Base-by-base conservation (phyloP, 1,284 basidiomycete species). In the Peniophora sp. region DNA sequence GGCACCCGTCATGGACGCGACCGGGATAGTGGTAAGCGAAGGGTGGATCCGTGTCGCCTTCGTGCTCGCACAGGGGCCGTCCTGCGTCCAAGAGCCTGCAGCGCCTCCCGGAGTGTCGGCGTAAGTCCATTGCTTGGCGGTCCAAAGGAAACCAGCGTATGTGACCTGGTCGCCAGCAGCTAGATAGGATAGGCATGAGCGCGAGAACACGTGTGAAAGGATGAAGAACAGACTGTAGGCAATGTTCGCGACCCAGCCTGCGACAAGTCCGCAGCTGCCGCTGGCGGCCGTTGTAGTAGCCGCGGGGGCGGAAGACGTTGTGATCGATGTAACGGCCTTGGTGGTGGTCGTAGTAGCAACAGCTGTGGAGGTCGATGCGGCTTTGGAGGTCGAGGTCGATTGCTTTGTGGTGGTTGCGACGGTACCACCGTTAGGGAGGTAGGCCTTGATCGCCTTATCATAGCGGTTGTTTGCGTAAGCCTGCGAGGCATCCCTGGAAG, bases 101-200 rank as follows among this genome's bases (percentile, higher is more conserved):
- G 56, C 24, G 39, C 63, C 61, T 62, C 45, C 12, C 43, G 78
- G 77, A 8, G 58, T 53, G 50, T 77, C 71, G 54, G 56, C 61
- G 58, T 77, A 64, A 41, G 71, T 71, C 79, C 80, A 82, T 74
- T 25, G 78, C 48, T 75, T 77, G 14, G 79, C 77, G 3, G 72
- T 76, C 77, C 77, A 82, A 11, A 79, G 66, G 56, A 73, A 67
- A 10, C 71, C 76, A 47, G 57, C 55, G 61, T 70, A 78, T 12
- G 68, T 65, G 46, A 71, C 79, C 47, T 70, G 56, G 22, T 71
- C 63, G 3, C 75, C 75, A 24, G 63, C 14, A 45, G 39, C 35
- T 14, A 39, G n/a, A 35, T n/a, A 43, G 19, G 44, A 48, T 48
- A 49, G 12, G 44, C 19, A 48, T 49, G 39, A 32, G 47, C 72